Conservation (phyloP, 352 stramenopile genomes). For the Albugo laibachii region DNA sequence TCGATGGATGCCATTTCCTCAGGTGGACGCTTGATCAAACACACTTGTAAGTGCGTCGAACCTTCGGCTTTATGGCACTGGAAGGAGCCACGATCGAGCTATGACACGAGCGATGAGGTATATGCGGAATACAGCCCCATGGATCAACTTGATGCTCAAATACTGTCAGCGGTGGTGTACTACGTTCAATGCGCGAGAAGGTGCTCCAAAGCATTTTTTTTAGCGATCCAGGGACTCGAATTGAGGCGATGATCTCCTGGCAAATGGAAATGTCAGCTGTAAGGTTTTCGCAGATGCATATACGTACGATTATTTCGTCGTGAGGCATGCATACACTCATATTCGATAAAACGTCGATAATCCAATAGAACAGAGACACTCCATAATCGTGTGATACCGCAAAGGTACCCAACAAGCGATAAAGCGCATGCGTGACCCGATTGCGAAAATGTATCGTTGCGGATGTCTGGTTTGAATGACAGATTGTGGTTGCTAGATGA, state of each 20-base stretch:
- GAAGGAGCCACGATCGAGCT: no score
- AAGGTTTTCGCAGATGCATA: not conserved
- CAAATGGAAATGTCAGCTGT: not conserved
- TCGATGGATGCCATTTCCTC: not conserved
- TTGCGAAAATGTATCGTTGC: slow-evolving; percentile 70
- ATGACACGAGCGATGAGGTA: no score
- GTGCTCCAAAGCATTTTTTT: no score
- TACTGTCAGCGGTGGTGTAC: no score
- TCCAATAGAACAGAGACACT: slow-evolving; percentile 72
- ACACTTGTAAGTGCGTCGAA: no score
- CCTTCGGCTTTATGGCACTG: no score
- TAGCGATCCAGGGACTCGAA: no score
- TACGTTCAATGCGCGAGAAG: no score
- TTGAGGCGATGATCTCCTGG: no score
- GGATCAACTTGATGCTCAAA: no score
- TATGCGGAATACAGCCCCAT: no score
- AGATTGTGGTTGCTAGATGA: slow-evolving; percentile 54
- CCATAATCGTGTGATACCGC: slow-evolving; percentile 28
- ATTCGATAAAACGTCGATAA: slow-evolving; percentile 64
- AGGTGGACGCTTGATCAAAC: no score
- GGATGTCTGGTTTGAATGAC: slow-evolving; percentile 49
- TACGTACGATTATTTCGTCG: slow-evolving; percentile 54
- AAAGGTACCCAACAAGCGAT: slow-evolving; percentile 53
- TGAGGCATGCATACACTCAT: slow-evolving; percentile 53
- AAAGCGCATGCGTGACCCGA: slow-evolving; percentile 66